phyloP scores from a whole-genome alignment of 306 rosid species.

The Glycine soja region DNA sequence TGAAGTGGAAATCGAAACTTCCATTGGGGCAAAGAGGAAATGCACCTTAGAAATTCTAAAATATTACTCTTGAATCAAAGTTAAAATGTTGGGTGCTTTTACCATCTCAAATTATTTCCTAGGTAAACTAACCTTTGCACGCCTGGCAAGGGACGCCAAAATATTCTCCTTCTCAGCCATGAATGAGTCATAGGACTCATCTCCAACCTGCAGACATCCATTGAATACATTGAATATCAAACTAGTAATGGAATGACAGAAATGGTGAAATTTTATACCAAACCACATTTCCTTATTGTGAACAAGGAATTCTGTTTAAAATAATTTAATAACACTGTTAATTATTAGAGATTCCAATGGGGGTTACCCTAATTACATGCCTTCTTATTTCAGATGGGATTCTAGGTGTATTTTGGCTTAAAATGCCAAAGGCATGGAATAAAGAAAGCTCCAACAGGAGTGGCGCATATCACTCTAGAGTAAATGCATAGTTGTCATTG shows the following conservation, averaged over 20 bases:
- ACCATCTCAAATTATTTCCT: neutral
- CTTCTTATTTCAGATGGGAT: neutral
- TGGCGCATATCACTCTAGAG: neutral
- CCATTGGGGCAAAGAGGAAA: neutral
- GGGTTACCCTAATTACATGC: neutral
- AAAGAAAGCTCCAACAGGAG: neutral
- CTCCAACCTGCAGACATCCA: slow-evolving; percentile 75
- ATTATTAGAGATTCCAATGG: neutral
- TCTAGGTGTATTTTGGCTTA: neutral
- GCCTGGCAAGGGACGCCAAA: slow-evolving; percentile 80
- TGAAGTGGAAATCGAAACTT: neutral
- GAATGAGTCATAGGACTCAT: slow-evolving; percentile 81
- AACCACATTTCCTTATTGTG: neutral
- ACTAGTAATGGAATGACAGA: slow-evolving; percentile 4
- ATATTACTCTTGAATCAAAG: slow-evolving; percentile 11
- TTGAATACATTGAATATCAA: slow-evolving; percentile 29
- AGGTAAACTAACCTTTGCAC: slow-evolving; percentile 80
- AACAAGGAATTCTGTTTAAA: neutral
- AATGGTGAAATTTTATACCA: neutral
- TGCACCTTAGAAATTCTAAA: neutral
- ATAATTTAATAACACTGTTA: neutral
- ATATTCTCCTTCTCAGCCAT: slow-evolving; percentile 78
- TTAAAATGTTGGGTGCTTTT: slow-evolving; percentile 7
- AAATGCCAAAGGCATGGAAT: neutral
- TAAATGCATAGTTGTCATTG: neutral